Percentiles rank a stretch among this genome's conserved stretches.
Conservation (phyloP, 345 rosid genomes). For the Corymbia maculata region DNA sequence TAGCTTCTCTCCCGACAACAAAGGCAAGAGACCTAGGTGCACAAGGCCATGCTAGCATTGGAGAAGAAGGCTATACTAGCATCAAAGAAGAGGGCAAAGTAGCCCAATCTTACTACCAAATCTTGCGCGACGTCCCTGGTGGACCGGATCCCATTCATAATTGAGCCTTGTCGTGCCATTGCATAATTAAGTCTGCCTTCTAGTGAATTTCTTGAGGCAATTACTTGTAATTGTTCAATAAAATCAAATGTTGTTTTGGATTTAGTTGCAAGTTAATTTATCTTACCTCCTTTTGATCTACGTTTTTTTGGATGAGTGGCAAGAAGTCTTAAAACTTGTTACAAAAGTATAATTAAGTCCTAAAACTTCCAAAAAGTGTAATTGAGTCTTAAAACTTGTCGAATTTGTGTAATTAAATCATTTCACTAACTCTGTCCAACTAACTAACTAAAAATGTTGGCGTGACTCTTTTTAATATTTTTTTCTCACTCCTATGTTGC, state of each 20-base stretch:
- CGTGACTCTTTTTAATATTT: background rate
- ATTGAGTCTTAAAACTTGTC: background rate
- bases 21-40: background rate
- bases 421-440: background rate
- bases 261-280: background rate
- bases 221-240: too few species aligned
- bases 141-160: background rate
- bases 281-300: background rate
- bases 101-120: background rate
- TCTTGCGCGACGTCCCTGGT: background rate
- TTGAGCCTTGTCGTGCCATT: background rate
- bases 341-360: accelerated
- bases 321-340: background rate
- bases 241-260: background rate
- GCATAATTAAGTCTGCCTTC: background rate
- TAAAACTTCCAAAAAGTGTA: too few species aligned
- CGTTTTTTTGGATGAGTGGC: background rate
- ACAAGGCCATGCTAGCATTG: background rate
- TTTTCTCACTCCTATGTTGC: background rate
- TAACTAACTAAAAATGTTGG: background rate
- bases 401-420: background rate
- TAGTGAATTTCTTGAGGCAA: too few species aligned
- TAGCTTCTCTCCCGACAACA: background rate
- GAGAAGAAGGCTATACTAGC: background rate
- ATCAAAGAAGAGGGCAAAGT: background rate